phyloP scores from a whole-genome alignment of 176 grass and related monocot species.

The Miscanthus lutarioriparius region DNA sequence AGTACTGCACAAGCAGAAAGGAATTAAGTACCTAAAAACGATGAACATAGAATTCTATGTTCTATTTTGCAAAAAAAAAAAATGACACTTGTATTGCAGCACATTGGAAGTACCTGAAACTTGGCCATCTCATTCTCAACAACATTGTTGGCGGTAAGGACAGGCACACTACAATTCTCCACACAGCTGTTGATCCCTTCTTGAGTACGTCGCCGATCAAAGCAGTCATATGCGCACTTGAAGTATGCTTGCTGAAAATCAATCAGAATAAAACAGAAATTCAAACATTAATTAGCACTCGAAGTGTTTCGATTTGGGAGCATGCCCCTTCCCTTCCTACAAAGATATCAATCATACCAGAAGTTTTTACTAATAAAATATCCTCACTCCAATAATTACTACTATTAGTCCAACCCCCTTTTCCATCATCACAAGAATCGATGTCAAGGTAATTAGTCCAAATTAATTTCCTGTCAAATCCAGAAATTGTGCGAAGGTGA shows the following conservation, averaged over 20 bases:
- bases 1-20: not conserved
- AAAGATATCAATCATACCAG: not conserved
- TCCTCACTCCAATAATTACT: not conserved
- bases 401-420: not conserved
- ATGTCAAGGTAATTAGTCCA: not conserved
- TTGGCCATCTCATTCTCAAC: constrained; percentile 90
- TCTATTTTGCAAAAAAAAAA: not conserved
- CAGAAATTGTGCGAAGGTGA: not conserved
- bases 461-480: not conserved
- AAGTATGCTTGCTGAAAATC: constrained; percentile 91
- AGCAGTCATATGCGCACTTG: constrained; percentile 92
- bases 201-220: constrained; percentile 70
- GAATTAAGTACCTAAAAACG: not conserved
- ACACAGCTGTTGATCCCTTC: constrained; percentile 82
- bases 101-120: constrained; percentile 70
- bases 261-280: constrained; percentile 25
- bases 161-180: constrained; percentile 86
- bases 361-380: not conserved
- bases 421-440: not conserved
- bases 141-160: constrained; percentile 72
- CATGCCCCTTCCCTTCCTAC: not conserved
- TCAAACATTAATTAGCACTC: not conserved
- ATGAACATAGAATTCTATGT: not conserved
- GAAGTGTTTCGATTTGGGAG: not conserved
- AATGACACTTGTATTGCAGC: not conserved